Evolutionary conservation across 805 yeast genomes (phyloP).

Genomic region (Starmerella kuoi): DNA sequence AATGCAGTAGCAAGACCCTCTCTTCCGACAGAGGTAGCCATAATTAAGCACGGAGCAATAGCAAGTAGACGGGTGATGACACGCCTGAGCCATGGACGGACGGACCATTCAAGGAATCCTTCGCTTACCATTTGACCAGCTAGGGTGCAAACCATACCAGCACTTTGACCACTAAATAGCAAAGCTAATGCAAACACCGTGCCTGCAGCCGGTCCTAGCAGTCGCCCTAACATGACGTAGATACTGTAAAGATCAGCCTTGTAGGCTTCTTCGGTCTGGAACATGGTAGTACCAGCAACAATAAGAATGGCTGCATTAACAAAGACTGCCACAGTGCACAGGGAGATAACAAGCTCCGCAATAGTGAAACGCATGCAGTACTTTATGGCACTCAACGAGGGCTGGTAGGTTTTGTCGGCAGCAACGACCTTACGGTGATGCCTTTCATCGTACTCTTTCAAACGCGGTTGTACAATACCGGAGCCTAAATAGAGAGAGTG

Average conservation of each 20-base stretch:
- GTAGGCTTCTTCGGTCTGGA: slow-evolving; percentile 47
- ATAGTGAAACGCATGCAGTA: slow-evolving; percentile 71
- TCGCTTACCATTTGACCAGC: slow-evolving; percentile 92
- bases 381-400: slow-evolving; percentile 67
- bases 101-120: slow-evolving; percentile 70
- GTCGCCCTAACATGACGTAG: slow-evolving; percentile 53
- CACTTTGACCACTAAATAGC: slow-evolving; percentile 84
- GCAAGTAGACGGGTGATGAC: slow-evolving; percentile 73
- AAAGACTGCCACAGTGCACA: slow-evolving; percentile 80
- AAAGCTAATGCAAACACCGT: slow-evolving; percentile 79
- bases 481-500: slow-evolving; percentile 78
- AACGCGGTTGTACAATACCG: slow-evolving; percentile 74
- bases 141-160: slow-evolving; percentile 86
- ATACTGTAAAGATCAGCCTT: slow-evolving; percentile 77
- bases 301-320: slow-evolving; percentile 82
- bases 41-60: slow-evolving; percentile 69
- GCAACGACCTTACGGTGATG: slow-evolving; percentile 30
- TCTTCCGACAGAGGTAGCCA: slow-evolving; percentile 62
- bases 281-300: slow-evolving; percentile 82
- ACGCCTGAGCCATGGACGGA: slow-evolving; percentile 72
- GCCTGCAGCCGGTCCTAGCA: slow-evolving; percentile 78
- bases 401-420: slow-evolving; percentile 36
- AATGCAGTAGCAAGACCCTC: slow-evolving; percentile 61
- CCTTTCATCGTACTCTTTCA: slow-evolving; percentile 57
- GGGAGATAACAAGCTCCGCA: slow-evolving; percentile 67